Evolutionary conservation across 2,329 filamentous ascomycete species (phyloP).

Genomic region (Scleromitrula shiraiana): DNA sequence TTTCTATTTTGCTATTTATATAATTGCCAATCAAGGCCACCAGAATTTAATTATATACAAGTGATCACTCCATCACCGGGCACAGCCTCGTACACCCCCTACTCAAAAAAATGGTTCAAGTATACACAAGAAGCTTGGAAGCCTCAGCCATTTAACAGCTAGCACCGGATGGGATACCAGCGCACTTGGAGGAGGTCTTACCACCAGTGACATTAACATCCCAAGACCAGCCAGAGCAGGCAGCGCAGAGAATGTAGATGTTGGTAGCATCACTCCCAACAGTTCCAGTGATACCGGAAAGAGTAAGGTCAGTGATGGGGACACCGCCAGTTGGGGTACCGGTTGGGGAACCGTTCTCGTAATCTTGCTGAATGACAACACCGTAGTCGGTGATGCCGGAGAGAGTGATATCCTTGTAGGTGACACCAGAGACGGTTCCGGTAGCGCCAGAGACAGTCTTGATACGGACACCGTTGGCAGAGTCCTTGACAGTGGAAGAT

Average conservation of each 20-base stretch:
- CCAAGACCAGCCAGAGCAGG: constrained; percentile 47
- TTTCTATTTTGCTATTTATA: too few species aligned
- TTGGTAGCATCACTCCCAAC: constrained; percentile 33
- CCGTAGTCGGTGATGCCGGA: constrained; percentile 36
- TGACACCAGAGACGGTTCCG: constrained; percentile 39
- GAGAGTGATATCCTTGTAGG: constrained; percentile 45
- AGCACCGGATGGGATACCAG: constrained; percentile 29
- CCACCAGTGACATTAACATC: constrained; percentile 44
- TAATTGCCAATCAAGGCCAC: too few species aligned
- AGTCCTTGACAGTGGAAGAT: constrained; percentile 40
- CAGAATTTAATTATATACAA: too few species aligned
- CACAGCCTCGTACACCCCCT: too few species aligned
- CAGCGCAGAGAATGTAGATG: constrained; percentile 47
- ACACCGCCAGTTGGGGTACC: constrained; percentile 31
- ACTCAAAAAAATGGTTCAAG: too few species aligned
- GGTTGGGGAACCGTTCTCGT: constrained; percentile 28
- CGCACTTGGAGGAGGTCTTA: constrained; percentile 35
- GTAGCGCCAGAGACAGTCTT: constrained; percentile 32
- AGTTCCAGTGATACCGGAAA: constrained; percentile 37
- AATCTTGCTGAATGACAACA: constrained; percentile 51
- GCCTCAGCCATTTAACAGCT: constrained; percentile 15
- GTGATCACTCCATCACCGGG: too few species aligned
- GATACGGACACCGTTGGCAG: constrained; percentile 40
- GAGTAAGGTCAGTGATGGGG: constrained; percentile 44
- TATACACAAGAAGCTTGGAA: too few species aligned